Conservation (phyloP, 176 grass and related monocot species). For the Oryza officinalis region DNA sequence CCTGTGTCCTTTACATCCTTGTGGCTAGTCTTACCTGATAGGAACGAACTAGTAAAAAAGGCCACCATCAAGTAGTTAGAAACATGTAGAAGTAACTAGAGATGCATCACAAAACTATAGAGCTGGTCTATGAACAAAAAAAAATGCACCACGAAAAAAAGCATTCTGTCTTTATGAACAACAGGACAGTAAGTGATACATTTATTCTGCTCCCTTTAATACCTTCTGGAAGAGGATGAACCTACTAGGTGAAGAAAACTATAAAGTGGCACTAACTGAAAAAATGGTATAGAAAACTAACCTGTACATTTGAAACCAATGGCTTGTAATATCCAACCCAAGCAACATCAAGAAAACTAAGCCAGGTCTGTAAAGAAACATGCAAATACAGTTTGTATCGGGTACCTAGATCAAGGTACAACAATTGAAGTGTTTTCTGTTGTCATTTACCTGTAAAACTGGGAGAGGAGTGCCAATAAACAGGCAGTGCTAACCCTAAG, state of each 20-base stretch:
- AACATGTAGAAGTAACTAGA: constrained; percentile 8
- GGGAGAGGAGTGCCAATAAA: constrained; percentile 85
- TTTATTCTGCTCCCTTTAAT: not conserved
- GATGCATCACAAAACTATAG: not conserved
- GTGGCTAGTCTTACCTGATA: constrained; percentile 92
- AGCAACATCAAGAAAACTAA: constrained; percentile 86
- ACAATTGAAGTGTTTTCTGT: not conserved
- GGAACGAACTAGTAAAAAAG: constrained; percentile 69
- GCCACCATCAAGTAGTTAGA: constrained; percentile 13
- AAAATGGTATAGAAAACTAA: constrained; percentile 34
- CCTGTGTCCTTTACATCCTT: constrained; percentile 86
- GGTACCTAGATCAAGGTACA: not conserved
- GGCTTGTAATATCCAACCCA: constrained; percentile 90
- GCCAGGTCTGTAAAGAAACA: constrained; percentile 66
- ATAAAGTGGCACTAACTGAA: constrained; percentile 8
- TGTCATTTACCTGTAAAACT: constrained; percentile 76
- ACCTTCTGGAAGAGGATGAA: not conserved
- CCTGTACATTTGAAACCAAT: constrained; percentile 99
- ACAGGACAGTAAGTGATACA: not conserved
- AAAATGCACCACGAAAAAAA: not conserved
- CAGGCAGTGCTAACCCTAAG: constrained; percentile 98
- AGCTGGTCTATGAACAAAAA: not conserved
- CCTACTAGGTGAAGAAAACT: constrained; percentile 7
- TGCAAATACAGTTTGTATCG: not conserved
- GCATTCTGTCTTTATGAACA: not conserved